phyloP scores from a whole-genome alignment of 768 basidiomycete species.

The Lanmaoa rubissima region DNA sequence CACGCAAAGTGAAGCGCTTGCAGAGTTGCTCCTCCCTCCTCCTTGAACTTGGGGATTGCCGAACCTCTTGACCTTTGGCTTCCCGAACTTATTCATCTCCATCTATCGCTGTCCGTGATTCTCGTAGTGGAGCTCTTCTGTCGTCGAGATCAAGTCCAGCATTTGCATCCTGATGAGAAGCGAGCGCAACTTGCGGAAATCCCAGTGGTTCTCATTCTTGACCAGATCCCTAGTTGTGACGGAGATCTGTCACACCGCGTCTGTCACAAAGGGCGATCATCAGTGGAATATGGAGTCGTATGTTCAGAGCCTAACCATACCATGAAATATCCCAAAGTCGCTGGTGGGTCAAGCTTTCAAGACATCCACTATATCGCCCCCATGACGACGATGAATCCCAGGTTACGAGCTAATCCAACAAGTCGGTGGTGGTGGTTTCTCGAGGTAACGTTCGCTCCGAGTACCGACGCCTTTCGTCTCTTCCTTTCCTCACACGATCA shows the following conservation, averaged over 20 bases:
- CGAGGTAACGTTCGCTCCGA: slow-evolving; percentile 47
- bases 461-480: neutral
- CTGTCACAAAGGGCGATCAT: slow-evolving; percentile 21
- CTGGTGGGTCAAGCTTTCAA: slow-evolving; percentile 17
- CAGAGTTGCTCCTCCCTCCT: too few species aligned
- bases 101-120: too few species aligned
- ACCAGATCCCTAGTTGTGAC: too few species aligned
- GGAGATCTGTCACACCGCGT: slow-evolving; percentile 21
- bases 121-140: too few species aligned
- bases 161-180: too few species aligned
- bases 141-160: too few species aligned
- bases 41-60: too few species aligned
- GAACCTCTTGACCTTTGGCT: too few species aligned
- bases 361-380: neutral
- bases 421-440: slow-evolving; percentile 88
- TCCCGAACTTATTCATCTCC: too few species aligned
- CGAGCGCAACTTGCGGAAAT: too few species aligned
- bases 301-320: neutral
- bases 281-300: neutral
- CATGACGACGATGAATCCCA: slow-evolving; percentile 20
- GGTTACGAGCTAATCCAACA: slow-evolving; percentile 71
- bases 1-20: too few species aligned
- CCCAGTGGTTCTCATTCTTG: too few species aligned
- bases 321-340: slow-evolving; percentile 35
- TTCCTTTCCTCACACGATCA: neutral